Evolutionary conservation across 805 yeast species (phyloP), one percentile per base, ranked within the genome.

Genomic region (Alloascoidea hylecoeti): DNA sequence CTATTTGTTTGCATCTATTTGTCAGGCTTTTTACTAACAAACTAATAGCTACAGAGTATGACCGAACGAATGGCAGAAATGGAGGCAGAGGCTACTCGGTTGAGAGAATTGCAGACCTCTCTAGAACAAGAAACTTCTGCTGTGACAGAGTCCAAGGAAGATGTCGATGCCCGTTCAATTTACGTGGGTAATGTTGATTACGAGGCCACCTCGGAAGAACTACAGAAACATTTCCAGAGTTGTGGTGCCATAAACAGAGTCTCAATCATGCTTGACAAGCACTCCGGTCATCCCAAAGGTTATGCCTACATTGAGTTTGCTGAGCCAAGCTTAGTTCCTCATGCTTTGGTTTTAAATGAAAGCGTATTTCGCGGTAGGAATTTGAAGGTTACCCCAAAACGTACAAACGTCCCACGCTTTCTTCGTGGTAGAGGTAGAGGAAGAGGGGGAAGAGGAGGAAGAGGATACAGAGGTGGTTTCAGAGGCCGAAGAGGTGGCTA

Each of bases 121-220:
- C 49, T 68, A 12, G 66, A 63, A 32, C 55, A 56, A 38, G 68
- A 65, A 35, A 58, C 61, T 35, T 60, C 56, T 17, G 64, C 49
- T 39, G 56, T 53, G 44, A 52, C 48, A 43, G 77, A 58, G 51
- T 66, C 66, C 46, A 72, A 69, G 49, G 71, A 70, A 46, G 86
- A 78, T 39, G 67, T 76, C n/a, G 95, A 84, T 52, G 64, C 79
- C 3, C 69, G 86, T 44, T 76, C 86, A 3, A 66, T 85, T 16
- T 85, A 75, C 56, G 86, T 84, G 16, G 94, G 94, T 3, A 82
- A 80, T 48, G 92, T 85, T 17, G 95, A 84, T 51, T 83, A 78
- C 52, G 78, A 70, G 6, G 58, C 88, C 14, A 74, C 83, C 4
- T 88, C 94, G 17, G 77, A 77, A 46, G 94, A 84, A 47, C 63